phyloP scores from a whole-genome alignment of 352 stramenopile genomes.

The Pythium coloratum region DNA sequence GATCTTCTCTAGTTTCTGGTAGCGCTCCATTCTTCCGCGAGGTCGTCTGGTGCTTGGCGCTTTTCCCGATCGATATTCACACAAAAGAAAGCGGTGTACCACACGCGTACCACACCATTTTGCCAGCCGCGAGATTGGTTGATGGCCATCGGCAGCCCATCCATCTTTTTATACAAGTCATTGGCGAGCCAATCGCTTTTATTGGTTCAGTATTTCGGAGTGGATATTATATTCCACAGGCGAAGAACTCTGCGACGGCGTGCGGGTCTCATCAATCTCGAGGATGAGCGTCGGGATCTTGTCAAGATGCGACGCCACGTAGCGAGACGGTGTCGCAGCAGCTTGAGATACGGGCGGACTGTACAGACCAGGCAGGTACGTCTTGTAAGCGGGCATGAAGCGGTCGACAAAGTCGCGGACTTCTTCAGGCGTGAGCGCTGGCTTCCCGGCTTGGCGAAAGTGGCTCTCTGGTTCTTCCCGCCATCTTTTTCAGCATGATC shows the following conservation, averaged over 20 bases:
- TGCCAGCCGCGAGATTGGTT: slow-evolving; percentile 5
- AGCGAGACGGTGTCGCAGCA: neutral
- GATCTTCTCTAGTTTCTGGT: slow-evolving; percentile 97
- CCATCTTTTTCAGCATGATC: slow-evolving; percentile 44
- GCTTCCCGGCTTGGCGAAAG: slow-evolving; percentile 56
- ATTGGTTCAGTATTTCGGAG: slow-evolving; percentile 28
- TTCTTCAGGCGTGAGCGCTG: slow-evolving; percentile 58
- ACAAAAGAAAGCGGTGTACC: slow-evolving; percentile 5
- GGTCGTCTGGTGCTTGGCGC: slow-evolving; percentile 5
- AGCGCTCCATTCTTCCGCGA: slow-evolving; percentile 76
- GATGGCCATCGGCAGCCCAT: slow-evolving; percentile 5
- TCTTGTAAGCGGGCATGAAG: slow-evolving; percentile 84
- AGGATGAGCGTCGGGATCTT: slow-evolving; percentile 54
- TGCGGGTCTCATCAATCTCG: slow-evolving; percentile 48
- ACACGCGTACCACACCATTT: slow-evolving; percentile 23
- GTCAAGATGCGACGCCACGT: slow-evolving; percentile 25
- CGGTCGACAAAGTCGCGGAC: slow-evolving; percentile 86
- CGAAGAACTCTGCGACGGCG: slow-evolving; percentile 28
- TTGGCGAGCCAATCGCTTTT: neutral
- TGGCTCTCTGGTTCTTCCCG: slow-evolving; percentile 77
- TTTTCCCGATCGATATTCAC: neutral
- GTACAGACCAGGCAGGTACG: slow-evolving; percentile 70
- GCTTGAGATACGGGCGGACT: slow-evolving; percentile 4
- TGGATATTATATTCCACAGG: slow-evolving; percentile 58
- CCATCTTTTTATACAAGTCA: slow-evolving; percentile 20